phyloP scores from a whole-genome alignment of 768 basidiomycete species.

The Trametes cubensis region DNA sequence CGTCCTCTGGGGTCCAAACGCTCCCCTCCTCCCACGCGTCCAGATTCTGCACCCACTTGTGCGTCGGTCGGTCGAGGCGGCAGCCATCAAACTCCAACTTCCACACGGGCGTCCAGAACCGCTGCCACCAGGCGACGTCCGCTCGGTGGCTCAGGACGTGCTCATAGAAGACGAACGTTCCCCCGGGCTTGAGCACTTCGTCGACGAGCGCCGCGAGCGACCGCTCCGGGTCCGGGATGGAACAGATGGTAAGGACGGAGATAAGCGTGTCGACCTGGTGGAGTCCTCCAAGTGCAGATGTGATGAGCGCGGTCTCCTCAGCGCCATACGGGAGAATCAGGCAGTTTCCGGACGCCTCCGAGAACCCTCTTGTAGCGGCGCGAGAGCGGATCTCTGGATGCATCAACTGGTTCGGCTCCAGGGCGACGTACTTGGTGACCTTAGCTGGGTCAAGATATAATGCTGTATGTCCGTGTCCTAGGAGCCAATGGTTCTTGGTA shows the following conservation, averaged over 20 bases:
- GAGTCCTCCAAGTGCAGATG: constrained; percentile 41
- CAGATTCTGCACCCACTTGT: constrained; percentile 46
- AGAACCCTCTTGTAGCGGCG: constrained; percentile 56
- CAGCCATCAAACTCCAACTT: constrained; percentile 61
- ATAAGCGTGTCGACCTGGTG: constrained; percentile 61
- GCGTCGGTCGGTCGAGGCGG: constrained; percentile 58
- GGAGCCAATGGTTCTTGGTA: not conserved
- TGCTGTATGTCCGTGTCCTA: constrained; percentile 66
- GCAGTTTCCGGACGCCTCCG: constrained; percentile 55
- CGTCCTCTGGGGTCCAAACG: constrained; percentile 52
- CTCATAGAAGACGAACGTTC: constrained; percentile 68
- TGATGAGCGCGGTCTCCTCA: constrained; percentile 55
- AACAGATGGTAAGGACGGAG: constrained; percentile 68
- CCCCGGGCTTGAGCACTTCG: constrained; percentile 63
- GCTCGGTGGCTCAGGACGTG: constrained; percentile 59
- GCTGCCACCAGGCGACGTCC: constrained; percentile 73
- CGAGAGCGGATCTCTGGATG: constrained; percentile 53
- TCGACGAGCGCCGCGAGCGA: constrained; percentile 51
- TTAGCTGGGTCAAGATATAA: constrained; percentile 57
- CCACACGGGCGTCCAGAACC: constrained; percentile 76
- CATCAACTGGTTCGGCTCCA: constrained; percentile 73
- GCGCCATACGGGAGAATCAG: constrained; percentile 68
- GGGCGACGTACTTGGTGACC: constrained; percentile 67
- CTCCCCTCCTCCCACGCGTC: constrained; percentile 53
- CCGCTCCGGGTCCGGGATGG: constrained; percentile 56